Evolutionary conservation across 768 basidiomycete species (phyloP), one percentile per base, ranked within the genome.

Genomic region (Boletus sp.): DNA sequence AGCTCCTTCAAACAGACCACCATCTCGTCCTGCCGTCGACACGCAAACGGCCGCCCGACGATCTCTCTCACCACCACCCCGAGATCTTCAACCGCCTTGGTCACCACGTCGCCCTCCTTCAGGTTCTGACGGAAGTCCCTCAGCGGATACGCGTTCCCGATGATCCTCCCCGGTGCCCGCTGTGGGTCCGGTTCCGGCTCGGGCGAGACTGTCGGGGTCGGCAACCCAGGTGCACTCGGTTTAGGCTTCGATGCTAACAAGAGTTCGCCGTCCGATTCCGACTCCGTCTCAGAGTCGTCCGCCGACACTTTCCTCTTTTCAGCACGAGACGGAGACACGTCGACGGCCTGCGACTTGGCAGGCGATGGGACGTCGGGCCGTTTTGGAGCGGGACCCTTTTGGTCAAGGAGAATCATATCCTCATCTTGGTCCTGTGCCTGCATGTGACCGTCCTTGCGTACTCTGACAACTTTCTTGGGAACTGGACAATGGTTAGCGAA

Each of bases 21-120:
- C 75, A 94, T 80, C 70, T 93, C 89, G 15, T 77, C 76, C 37
- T 78, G 79, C 57, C 92, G 80, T 62, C 84, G 79, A 37, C 72
- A 75, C 40, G 89, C 81, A 73, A 95, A 96, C 37, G 90, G 90
- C 29, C 78, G 77, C 60, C 81, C 69, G 10, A 89, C 78, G 42
- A 93, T 80, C 67, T 92, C 88, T 56, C 77, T 76, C 45, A 94
- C 82, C 10, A 94, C 86, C 15, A 70, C 78, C 12, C 79, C 83
- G 47, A 95, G 71, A 70, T 94, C 94, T 63, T 89, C 85, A 8
- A 93, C 88, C 0, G 92, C 92, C 72, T 95, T 93, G 14, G 81
- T 83, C 39, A 94, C 90, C 18, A 93, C 75, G 69, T 93, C 92
- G 0, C 91, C 92, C 52, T 80, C 80, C 29, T 77, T 79, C 35